phyloP scores from a whole-genome alignment of 2,329 filamentous ascomycete genomes.

The Diaporthe batatas region DNA sequence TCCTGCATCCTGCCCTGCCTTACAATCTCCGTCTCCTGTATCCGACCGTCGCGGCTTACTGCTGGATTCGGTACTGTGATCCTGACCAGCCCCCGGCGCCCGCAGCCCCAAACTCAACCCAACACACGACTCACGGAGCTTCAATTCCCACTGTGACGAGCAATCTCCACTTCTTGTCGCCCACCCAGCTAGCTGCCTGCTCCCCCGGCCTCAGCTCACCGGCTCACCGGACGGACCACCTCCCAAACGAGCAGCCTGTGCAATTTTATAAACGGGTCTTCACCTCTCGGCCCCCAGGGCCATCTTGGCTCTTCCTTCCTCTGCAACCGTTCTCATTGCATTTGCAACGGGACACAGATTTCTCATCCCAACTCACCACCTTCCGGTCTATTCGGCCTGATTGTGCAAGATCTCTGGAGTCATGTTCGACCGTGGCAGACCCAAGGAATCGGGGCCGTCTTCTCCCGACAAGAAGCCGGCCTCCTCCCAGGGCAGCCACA shows the following conservation, averaged over 20 bases:
- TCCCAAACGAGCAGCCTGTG: slow-evolving; percentile 28
- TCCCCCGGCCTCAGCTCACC: slow-evolving; percentile 21
- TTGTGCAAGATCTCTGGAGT: slow-evolving; percentile 43
- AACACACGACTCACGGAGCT: slow-evolving; percentile 28
- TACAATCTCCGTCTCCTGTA: slow-evolving; percentile 31
- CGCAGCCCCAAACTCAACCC: slow-evolving; percentile 22
- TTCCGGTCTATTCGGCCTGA: slow-evolving; percentile 42
- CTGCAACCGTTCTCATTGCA: slow-evolving; percentile 42
- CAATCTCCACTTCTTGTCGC: slow-evolving; percentile 33
- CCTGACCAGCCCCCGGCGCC: slow-evolving; percentile 26
- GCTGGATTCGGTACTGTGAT: slow-evolving; percentile 32
- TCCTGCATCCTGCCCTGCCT: slow-evolving; percentile 9
- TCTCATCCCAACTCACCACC: slow-evolving; percentile 37
- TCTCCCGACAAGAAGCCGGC: slow-evolving; percentile 63
- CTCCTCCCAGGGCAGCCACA: slow-evolving; percentile 73
- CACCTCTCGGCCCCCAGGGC: slow-evolving; percentile 24
- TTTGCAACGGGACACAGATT: slow-evolving; percentile 40
- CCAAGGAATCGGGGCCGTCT: slow-evolving; percentile 53
- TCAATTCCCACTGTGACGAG: slow-evolving; percentile 27
- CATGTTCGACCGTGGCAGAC: slow-evolving; percentile 52
- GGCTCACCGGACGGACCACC: slow-evolving; percentile 33
- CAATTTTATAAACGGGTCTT: slow-evolving; percentile 43
- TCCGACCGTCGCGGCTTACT: slow-evolving; percentile 20
- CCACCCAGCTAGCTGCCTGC: slow-evolving; percentile 31
- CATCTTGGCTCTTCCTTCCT: slow-evolving; percentile 29